Evolutionary conservation across 495 filamentous ascomycete genomes (phyloP).

Genomic region (Sabuloglossum arenarium): DNA sequence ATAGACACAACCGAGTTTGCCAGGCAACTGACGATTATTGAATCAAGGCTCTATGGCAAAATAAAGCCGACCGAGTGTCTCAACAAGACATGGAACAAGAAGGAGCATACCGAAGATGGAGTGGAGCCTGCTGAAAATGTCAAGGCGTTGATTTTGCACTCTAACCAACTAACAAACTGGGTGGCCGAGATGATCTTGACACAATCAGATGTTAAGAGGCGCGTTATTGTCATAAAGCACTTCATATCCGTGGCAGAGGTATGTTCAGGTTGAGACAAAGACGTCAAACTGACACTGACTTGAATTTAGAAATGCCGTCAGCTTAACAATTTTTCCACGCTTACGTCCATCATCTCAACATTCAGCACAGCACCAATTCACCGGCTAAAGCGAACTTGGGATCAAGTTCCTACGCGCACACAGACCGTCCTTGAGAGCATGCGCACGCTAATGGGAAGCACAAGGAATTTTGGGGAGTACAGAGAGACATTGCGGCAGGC

Average conservation of each 20-base stretch:
- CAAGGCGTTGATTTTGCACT: slow-evolving; percentile 88
- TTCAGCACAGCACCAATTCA: slow-evolving; percentile 86
- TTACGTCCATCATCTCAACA: slow-evolving; percentile 97
- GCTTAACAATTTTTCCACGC: slow-evolving; percentile 91
- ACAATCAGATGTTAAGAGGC: slow-evolving; percentile 81
- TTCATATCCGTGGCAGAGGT: slow-evolving; percentile 93
- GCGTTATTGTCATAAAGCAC: slow-evolving; percentile 95
- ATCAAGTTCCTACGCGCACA: slow-evolving; percentile 69
- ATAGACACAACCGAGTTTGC: slow-evolving; percentile 94
- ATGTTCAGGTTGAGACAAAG: slow-evolving; percentile 7
- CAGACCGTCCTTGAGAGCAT: slow-evolving; percentile 64
- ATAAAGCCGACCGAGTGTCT: slow-evolving; percentile 89
- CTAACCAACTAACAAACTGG: slow-evolving; percentile 97
- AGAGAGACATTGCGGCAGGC: slow-evolving; percentile 78
- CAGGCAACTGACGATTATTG: slow-evolving; percentile 88
- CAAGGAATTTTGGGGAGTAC: slow-evolving; percentile 96
- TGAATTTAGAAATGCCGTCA: slow-evolving; percentile 68
- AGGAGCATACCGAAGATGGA: slow-evolving; percentile 48
- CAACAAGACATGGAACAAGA: slow-evolving; percentile 98
- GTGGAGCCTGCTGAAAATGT: slow-evolving; percentile 86
- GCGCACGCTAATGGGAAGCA: slow-evolving; percentile 89
- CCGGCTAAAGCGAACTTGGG: slow-evolving; percentile 86
- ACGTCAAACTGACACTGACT: neutral
- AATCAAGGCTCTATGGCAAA: slow-evolving; percentile 84
- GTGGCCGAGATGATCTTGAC: slow-evolving; percentile 98